A percentile compares a stretch with the other conserved stretches of the same genome.
These are phyloP conservation scores for Helicostylum pulchrum DNA, from an alignment of 192 early-diverging fungal genomes.

Conservation along the genomic window DNA sequence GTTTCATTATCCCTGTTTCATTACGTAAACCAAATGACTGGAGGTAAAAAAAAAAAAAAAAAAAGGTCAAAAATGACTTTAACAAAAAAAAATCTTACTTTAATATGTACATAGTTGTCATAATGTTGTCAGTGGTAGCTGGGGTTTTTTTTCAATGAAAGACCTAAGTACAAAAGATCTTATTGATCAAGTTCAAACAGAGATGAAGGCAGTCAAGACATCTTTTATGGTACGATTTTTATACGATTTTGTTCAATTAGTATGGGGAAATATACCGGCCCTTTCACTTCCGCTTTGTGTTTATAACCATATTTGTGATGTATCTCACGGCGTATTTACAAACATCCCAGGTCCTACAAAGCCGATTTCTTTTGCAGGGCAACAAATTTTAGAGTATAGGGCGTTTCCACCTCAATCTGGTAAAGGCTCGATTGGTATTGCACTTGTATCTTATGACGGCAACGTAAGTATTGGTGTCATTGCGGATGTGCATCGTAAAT, in stretches of 20 bases:
- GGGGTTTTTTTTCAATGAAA: constrained; percentile 31
- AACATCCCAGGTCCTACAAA: constrained; percentile 33
- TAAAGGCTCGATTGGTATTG: constrained; percentile 30
- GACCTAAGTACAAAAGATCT: constrained; percentile 21
- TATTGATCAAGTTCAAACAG: constrained; percentile 17
- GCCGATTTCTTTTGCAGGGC: constrained; percentile 31
- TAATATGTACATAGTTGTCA: constrained; percentile 14
- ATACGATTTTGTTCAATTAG: constrained; percentile 10
- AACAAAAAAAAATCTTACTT: neutral
- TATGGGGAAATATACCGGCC: constrained; percentile 10
- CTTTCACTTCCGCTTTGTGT: neutral
- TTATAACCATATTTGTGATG: constrained; percentile 1
- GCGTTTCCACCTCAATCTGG: constrained; percentile 23
- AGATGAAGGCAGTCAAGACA: constrained; percentile 26
- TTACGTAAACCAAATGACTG: constrained; percentile 21
- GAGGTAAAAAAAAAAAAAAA: constrained; percentile 6
- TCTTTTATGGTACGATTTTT: constrained; percentile 13
- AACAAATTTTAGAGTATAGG: constrained; percentile 24
- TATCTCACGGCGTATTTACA: constrained; percentile 32
- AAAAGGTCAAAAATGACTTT: too few species aligned
- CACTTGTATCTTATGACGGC: constrained; percentile 27
- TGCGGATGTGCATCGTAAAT: constrained; percentile 20
- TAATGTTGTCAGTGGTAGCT: constrained; percentile 29
- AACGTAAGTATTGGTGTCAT: constrained; percentile 23
- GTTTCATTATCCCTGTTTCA: constrained; percentile 35